phyloP scores from a whole-genome alignment of 1,139 yeast genomes.

The Nadsonia starkeyi-henricii region DNA sequence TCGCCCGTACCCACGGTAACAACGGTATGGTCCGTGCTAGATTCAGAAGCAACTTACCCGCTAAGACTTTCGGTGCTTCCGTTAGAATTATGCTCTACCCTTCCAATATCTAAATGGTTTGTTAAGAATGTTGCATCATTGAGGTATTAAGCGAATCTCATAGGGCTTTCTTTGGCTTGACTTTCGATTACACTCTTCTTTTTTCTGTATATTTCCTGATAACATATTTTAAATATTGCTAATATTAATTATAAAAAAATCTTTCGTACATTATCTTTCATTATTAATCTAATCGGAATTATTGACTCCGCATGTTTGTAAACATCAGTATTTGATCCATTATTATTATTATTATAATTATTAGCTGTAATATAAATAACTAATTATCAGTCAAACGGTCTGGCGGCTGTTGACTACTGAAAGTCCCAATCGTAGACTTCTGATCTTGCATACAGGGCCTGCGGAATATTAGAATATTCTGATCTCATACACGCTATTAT shows the following conservation, averaged over 20 bases:
- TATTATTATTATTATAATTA: too few species aligned
- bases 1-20: constrained; percentile 98
- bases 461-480: too few species aligned
- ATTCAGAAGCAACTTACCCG: constrained; percentile 98
- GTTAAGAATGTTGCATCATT: background rate
- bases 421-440: too few species aligned
- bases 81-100: constrained; percentile 99
- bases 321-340: too few species aligned
- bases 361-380: too few species aligned
- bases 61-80: constrained; percentile 98
- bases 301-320: too few species aligned
- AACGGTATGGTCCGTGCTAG: constrained; percentile 97
- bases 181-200: background rate
- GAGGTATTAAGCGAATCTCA: background rate
- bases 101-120: constrained; percentile 75
- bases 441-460: too few species aligned
- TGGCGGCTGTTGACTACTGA: too few species aligned
- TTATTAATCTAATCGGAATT: too few species aligned
- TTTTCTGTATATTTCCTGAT: background rate
- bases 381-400: too few species aligned
- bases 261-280: too few species aligned
- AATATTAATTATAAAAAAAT: background rate
- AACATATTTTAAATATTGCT: background rate
- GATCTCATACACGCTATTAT: too few species aligned
- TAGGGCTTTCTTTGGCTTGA: background rate